These are phyloP conservation scores for Leucosporidium scottii DNA, from an alignment of 768 basidiomycete species.

Conservation along the genomic window DNA sequence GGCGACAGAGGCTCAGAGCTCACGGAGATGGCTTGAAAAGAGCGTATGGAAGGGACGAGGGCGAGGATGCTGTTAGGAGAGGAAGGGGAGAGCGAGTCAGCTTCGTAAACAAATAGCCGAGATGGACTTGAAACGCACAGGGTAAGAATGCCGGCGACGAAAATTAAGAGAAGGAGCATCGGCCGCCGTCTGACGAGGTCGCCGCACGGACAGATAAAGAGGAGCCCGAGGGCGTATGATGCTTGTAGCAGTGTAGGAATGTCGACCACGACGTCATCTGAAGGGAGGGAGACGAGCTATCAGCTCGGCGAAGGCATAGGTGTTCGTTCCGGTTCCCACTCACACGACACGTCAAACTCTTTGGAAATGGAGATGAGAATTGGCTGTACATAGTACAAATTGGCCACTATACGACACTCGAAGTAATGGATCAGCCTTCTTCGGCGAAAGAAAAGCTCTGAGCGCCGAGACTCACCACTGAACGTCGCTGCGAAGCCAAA, in stretches of 20 bases:
- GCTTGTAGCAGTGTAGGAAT: slow-evolving; percentile 44
- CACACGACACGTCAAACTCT: slow-evolving; percentile 9
- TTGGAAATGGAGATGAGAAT: slow-evolving; percentile 25
- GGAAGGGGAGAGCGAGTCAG: no score
- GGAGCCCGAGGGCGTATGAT: slow-evolving; percentile 55
- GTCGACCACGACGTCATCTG: slow-evolving; percentile 6
- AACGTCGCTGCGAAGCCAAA: slow-evolving; percentile 63
- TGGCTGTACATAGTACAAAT: slow-evolving; percentile 35
- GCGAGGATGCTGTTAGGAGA: slow-evolving; percentile 45
- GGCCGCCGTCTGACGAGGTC: slow-evolving; percentile 72
- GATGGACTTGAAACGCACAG: slow-evolving; percentile 62
- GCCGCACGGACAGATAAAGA: slow-evolving; percentile 72
- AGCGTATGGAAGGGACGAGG: neutral
- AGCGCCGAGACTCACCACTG: slow-evolving; percentile 26
- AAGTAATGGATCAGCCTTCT: neutral
- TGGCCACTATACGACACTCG: slow-evolving; percentile 26
- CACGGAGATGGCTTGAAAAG: slow-evolving; percentile 12
- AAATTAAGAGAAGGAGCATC: slow-evolving; percentile 56
- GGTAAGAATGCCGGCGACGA: slow-evolving; percentile 54
- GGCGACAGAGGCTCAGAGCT: neutral
- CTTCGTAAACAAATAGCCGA: slow-evolving; percentile 36
- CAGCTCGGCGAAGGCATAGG: no score
- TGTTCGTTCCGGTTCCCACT: neutral
- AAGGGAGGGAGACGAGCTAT: no score
- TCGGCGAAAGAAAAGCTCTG: neutral